Percentiles rank a stretch among this genome's conserved stretches.
Conservation (phyloP, 31 red algal genomes). For the Odonthalia washingtoniensis region DNA sequence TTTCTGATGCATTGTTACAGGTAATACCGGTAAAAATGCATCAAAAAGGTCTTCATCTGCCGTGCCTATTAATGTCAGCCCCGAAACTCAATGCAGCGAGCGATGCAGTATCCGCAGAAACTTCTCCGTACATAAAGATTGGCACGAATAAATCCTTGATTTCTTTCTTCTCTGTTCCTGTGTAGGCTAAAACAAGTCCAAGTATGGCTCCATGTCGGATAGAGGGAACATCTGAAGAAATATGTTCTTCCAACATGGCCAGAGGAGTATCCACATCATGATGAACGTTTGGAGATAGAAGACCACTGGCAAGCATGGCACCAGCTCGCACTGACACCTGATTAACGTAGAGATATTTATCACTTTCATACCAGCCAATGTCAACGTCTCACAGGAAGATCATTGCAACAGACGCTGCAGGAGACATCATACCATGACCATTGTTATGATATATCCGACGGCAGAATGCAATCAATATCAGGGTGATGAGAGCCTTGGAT, state of each 20-base stretch:
- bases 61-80: slow-evolving; percentile 81
- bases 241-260: no score
- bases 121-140: slow-evolving; percentile 72
- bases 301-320: slow-evolving; percentile 76
- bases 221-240: no score
- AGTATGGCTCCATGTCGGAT: slow-evolving; percentile 82
- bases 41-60: slow-evolving; percentile 88
- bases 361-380: slow-evolving; percentile 81
- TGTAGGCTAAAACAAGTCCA: slow-evolving; percentile 95
- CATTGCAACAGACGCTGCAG: slow-evolving; percentile 95
- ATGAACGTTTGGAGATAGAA: no score
- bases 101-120: slow-evolving; percentile 62
- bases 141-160: slow-evolving; percentile 80
- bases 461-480: no score
- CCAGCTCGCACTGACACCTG: slow-evolving; percentile 96
- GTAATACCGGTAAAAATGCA: slow-evolving; percentile 79
- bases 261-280: no score
- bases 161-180: slow-evolving; percentile 76
- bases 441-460: slow-evolving; percentile 98
- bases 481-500: no score
- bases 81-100: slow-evolving; percentile 90
- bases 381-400: slow-evolving; percentile 99
- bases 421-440: slow-evolving; percentile 98
- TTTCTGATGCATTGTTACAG: no score
- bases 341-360: slow-evolving; percentile 91